Evolutionary conservation across 345 rosid genomes (phyloP).

Genomic region (Melaleuca quinquenervia): DNA sequence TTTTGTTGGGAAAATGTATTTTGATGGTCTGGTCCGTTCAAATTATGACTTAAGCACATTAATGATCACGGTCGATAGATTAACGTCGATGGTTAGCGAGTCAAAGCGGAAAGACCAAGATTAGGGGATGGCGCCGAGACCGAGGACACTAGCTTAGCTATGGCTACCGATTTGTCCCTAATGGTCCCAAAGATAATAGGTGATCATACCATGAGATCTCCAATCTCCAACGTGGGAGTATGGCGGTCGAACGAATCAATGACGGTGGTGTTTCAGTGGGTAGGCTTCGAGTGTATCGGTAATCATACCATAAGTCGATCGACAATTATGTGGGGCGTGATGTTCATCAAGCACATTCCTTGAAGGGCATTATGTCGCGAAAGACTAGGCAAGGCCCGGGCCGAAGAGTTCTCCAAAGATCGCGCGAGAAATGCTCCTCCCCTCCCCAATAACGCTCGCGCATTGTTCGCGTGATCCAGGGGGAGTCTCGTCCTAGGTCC

Average conservation of each 20-base stretch:
- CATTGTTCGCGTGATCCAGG: not conserved
- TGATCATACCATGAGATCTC: accelerated
- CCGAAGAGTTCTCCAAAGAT: not conserved
- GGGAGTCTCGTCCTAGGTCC: not conserved
- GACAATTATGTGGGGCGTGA: not conserved
- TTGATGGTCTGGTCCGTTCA: not conserved
- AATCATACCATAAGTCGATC: accelerated
- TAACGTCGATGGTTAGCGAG: not conserved
- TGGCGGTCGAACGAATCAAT: accelerated
- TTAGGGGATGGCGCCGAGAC: not conserved
- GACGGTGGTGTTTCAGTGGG: accelerated
- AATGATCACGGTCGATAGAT: not conserved
- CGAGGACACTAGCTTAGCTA: accelerated
- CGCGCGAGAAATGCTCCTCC: not conserved
- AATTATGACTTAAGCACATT: not conserved
- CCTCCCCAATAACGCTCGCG: not conserved
- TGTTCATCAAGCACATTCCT: accelerated
- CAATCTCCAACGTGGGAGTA: accelerated
- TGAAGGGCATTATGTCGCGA: not conserved
- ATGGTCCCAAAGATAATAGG: not conserved
- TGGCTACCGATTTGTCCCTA: not conserved
- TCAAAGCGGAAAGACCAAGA: not conserved
- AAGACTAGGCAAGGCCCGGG: not conserved
- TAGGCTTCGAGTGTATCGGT: not conserved
- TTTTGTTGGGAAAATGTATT: not conserved